phyloP scores from a whole-genome alignment of 2,329 filamentous ascomycete species.

The Scorias spongiosa region DNA sequence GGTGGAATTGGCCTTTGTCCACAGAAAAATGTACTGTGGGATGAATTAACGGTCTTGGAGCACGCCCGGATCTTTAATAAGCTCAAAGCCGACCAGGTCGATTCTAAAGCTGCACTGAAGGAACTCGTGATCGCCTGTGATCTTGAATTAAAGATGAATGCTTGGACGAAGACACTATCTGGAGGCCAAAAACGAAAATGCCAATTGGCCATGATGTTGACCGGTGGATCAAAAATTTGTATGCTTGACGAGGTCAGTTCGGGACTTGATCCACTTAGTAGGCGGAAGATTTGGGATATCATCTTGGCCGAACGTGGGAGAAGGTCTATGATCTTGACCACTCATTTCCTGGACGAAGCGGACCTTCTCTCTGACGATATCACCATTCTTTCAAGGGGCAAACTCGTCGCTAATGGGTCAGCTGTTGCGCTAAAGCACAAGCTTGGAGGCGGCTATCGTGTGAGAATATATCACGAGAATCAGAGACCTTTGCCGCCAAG shows the following conservation, averaged over 20 bases:
- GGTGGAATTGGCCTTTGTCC: slow-evolving; percentile 74
- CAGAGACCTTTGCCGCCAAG: slow-evolving; percentile 13
- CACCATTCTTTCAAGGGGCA: slow-evolving; percentile 68
- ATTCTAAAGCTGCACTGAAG: slow-evolving; percentile 42
- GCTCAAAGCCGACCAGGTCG: slow-evolving; percentile 50
- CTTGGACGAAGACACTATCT: slow-evolving; percentile 59
- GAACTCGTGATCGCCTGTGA: slow-evolving; percentile 56
- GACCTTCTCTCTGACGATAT: slow-evolving; percentile 78
- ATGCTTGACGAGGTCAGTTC: slow-evolving; percentile 79
- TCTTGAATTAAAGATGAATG: slow-evolving; percentile 53
- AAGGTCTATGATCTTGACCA: slow-evolving; percentile 71
- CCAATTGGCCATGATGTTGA: slow-evolving; percentile 84
- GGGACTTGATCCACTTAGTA: slow-evolving; percentile 68
- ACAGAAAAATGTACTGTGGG: slow-evolving; percentile 86
- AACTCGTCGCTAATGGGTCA: slow-evolving; percentile 63
- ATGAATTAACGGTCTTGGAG: slow-evolving; percentile 69
- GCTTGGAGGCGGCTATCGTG: slow-evolving; percentile 65
- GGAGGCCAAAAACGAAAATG: slow-evolving; percentile 82
- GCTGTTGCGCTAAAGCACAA: slow-evolving; percentile 68
- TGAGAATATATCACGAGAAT: slow-evolving; percentile 51
- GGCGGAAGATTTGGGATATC: slow-evolving; percentile 86
- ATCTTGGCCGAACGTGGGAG: slow-evolving; percentile 64
- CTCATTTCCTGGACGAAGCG: slow-evolving; percentile 82
- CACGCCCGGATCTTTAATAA: slow-evolving; percentile 70
- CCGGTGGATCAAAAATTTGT: slow-evolving; percentile 48